These are phyloP conservation scores for Mortierella sp. DNA, from an alignment of 371 early-diverging fungal species.

Conservation along the genomic window DNA sequence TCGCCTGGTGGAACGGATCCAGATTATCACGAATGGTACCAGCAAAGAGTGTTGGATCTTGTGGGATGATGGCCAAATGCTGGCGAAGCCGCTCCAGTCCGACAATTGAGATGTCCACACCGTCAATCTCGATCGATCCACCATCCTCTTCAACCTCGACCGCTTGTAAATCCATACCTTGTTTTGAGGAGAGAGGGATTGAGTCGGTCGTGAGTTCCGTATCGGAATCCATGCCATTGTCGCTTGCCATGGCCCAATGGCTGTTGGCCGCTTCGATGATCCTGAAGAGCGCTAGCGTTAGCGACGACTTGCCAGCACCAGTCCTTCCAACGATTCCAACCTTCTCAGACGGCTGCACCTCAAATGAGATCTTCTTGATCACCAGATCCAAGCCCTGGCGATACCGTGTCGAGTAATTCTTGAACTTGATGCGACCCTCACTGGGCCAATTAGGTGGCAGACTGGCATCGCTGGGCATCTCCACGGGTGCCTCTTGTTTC, in stretches of 20 bases:
- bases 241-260: constrained; percentile 5
- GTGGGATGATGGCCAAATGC: constrained; percentile 84
- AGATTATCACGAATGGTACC: constrained; percentile 77
- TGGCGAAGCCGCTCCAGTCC: constrained; percentile 75
- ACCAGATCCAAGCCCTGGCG: constrained; percentile 71
- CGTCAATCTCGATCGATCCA: constrained; percentile 71
- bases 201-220: too few relatives aligned
- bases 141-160: constrained; percentile 59
- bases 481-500: constrained; percentile 62
- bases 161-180: constrained; percentile 41
- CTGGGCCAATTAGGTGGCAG: constrained; percentile 73
- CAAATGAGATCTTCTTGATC: constrained; percentile 67
- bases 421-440: constrained; percentile 57
- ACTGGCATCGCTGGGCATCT: constrained; percentile 29
- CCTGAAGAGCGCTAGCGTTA: constrained; percentile 86
- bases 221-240: too few relatives aligned
- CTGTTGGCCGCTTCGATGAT: constrained; percentile 80
- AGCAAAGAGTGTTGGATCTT: constrained; percentile 76
- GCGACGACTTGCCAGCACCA: constrained; percentile 82
- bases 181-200: constrained; percentile 57
- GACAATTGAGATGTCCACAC: constrained; percentile 66
- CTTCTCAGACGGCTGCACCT: constrained; percentile 59
- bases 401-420: constrained; percentile 69
- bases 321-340: constrained; percentile 67
- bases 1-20: constrained; percentile 69